Percentiles rank a stretch among this genome's conserved stretches.
These are phyloP conservation scores for Penicillium sp. DNA, from an alignment of 2,329 filamentous ascomycete species.

Conservation along the genomic window DNA sequence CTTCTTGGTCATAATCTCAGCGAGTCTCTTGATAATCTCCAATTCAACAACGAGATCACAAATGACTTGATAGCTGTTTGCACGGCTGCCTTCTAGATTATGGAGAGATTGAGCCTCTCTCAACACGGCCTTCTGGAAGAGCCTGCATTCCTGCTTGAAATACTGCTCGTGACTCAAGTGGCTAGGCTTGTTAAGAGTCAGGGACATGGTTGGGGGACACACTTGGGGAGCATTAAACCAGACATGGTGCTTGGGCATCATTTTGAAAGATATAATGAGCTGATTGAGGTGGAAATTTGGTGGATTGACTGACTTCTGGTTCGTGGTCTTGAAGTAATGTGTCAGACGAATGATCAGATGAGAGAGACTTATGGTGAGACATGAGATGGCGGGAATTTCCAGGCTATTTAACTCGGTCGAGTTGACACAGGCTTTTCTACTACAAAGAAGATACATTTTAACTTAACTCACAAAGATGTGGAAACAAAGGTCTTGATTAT, in stretches of 20 bases:
- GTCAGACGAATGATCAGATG: background rate
- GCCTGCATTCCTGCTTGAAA: background rate
- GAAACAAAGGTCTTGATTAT: background rate
- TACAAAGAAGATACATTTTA: background rate
- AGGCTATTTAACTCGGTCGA: background rate
- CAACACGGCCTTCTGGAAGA: background rate
- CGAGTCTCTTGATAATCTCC: background rate
- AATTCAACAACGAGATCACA: background rate
- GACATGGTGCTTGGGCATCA: background rate
- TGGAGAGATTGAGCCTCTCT: background rate
- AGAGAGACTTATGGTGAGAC: background rate
- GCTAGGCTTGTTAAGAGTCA: background rate
- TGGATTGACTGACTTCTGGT: background rate
- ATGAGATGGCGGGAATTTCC: background rate
- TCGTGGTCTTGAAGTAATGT: background rate
- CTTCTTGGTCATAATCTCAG: background rate
- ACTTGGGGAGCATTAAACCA: background rate
- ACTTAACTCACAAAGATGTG: background rate
- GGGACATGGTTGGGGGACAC: background rate
- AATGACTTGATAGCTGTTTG: background rate
- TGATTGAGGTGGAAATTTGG: background rate
- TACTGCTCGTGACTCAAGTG: background rate
- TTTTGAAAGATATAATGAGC: background rate
- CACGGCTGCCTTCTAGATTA: background rate
- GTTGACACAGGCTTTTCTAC: background rate